These are phyloP conservation scores for Plenodomus lindquistii DNA, from an alignment of 2,329 filamentous ascomycete species.

Conservation along the genomic window DNA sequence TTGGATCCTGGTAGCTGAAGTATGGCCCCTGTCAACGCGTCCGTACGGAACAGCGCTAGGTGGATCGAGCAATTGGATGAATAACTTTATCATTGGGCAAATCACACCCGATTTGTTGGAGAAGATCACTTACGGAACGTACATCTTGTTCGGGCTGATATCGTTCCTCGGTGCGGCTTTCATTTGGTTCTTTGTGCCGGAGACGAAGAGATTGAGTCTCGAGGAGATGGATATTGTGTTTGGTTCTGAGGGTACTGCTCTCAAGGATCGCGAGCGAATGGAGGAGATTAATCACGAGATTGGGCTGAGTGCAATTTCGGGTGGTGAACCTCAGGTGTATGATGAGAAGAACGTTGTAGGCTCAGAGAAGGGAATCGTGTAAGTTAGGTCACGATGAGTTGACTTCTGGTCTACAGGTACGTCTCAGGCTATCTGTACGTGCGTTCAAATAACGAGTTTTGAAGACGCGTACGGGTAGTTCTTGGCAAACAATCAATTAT, in stretches of 20 bases:
- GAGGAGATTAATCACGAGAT: slow-evolving; percentile 72
- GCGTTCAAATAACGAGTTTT: too few relatives aligned
- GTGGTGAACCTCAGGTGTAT: slow-evolving; percentile 1
- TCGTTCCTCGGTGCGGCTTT: slow-evolving; percentile 64
- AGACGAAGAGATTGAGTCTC: slow-evolving; percentile 58
- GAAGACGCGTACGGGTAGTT: too few relatives aligned
- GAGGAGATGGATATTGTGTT: slow-evolving; percentile 69
- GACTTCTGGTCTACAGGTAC: too few relatives aligned
- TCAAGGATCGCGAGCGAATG: slow-evolving; percentile 71
- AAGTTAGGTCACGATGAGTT: too few relatives aligned
- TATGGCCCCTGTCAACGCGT: slow-evolving; percentile 70
- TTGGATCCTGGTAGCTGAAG: slow-evolving; percentile 75
- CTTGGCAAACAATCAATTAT: too few relatives aligned
- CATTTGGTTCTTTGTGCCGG: slow-evolving; percentile 56
- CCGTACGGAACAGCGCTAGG: slow-evolving; percentile 73
- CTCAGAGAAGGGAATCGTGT: slow-evolving; percentile 19
- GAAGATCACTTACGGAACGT: slow-evolving; percentile 69
- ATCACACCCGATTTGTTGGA: slow-evolving; percentile 71
- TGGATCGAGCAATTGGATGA: slow-evolving; percentile 56
- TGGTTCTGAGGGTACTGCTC: slow-evolving; percentile 65
- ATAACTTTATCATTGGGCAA: slow-evolving; percentile 66
- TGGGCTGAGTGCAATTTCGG: slow-evolving; percentile 55
- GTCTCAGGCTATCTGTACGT: too few relatives aligned
- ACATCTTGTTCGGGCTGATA: slow-evolving; percentile 70
- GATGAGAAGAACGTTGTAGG: slow-evolving; percentile 12